Percentiles rank a stretch among this genome's conserved stretches.
Conservation (phyloP, 2,329 filamentous ascomycete genomes). For the Penicillium concentricum region DNA sequence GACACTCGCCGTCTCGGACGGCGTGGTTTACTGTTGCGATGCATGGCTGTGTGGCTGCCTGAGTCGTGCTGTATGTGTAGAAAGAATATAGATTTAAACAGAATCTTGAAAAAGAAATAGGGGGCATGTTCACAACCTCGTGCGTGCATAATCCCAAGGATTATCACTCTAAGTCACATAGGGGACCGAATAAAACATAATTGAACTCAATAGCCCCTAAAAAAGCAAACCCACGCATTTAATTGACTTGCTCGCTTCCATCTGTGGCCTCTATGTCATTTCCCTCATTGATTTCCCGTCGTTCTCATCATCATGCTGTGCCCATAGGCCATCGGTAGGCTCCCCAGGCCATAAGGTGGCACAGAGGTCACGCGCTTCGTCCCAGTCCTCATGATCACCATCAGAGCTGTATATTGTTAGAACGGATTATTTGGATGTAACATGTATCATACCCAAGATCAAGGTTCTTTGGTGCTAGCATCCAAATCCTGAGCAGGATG, state of each 20-base stretch:
- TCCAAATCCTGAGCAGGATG: slow-evolving; percentile 17
- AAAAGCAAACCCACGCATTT: no score
- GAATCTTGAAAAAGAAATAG: neutral
- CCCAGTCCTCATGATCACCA: slow-evolving; percentile 7
- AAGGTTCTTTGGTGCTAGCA: slow-evolving; percentile 15
- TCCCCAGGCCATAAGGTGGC: slow-evolving; percentile 2
- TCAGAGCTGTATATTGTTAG: slow-evolving; percentile 7
- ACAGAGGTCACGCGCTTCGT: neutral
- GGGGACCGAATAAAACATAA: no score
- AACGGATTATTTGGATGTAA: neutral
- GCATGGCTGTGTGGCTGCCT: no score
- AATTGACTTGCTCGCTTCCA: neutral
- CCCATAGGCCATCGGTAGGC: neutral
- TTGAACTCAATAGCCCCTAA: neutral
- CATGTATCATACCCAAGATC: neutral
- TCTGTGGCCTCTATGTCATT: neutral
- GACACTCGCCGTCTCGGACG: no score
- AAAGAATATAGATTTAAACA: neutral
- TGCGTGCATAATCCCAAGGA: neutral
- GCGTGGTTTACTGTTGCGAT: no score
- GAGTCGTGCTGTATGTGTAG: neutral
- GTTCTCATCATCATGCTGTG: neutral
- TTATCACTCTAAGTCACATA: neutral
- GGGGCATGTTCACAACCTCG: neutral
- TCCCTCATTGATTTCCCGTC: neutral